These are phyloP conservation scores for Castanospermum australe DNA, from an alignment of 306 rosid genomes.

Conservation along the genomic window DNA sequence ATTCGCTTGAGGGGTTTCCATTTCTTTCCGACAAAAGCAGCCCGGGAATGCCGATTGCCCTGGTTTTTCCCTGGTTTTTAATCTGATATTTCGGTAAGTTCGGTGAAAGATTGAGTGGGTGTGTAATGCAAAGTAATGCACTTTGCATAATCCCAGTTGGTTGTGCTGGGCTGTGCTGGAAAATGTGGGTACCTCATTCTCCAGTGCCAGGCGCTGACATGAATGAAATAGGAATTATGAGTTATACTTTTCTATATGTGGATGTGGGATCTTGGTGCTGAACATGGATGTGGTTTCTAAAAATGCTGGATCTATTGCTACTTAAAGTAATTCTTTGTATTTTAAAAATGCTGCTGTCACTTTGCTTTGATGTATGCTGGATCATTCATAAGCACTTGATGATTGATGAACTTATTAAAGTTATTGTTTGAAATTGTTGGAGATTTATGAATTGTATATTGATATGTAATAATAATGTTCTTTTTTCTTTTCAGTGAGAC, in stretches of 20 bases:
- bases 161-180: background rate
- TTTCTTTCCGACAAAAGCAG: background rate
- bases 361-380: background rate
- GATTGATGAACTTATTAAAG: background rate
- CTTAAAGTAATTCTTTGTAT: background rate
- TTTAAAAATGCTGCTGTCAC: no score
- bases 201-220: background rate
- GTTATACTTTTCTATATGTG: background rate
- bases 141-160: background rate
- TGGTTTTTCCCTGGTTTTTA: no score
- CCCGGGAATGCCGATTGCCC: background rate
- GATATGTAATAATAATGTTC: background rate
- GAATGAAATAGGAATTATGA: no score
- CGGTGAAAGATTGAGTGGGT: background rate
- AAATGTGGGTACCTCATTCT: background rate
- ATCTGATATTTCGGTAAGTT: background rate
- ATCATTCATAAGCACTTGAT: background rate
- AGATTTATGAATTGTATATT: background rate
- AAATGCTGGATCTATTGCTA: background rate
- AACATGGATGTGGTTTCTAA: background rate
- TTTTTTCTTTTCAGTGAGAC: conserved; percentile 35
- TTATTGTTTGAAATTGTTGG: background rate
- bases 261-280: background rate
- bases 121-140: background rate
- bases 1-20: background rate